A percentile compares a stretch with the other conserved stretches of the same genome.
Conservation (phyloP, 805 yeast genomes). For the Metschnikowia lachancei region DNA sequence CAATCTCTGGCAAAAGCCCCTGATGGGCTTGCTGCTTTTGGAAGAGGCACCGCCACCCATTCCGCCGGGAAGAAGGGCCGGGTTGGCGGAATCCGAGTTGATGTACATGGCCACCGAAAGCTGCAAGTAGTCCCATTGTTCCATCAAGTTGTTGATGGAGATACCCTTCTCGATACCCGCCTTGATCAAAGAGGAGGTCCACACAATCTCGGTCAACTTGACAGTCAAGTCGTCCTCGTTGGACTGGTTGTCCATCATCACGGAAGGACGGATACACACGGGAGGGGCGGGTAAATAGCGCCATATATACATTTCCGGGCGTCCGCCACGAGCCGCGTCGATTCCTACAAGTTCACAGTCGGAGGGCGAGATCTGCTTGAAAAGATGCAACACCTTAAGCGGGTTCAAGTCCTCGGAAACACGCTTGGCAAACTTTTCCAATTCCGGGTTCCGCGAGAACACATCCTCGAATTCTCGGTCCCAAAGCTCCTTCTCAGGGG, state of each 20-base stretch:
- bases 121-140: constrained; percentile 98
- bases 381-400: constrained; percentile 77
- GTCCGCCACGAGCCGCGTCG: constrained; percentile 80
- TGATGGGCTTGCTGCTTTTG: constrained; percentile 69
- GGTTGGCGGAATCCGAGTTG: constrained; percentile 89
- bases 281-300: constrained; percentile 98
- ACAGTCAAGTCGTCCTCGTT: constrained; percentile 98
- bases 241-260: constrained; percentile 84
- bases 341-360: constrained; percentile 94
- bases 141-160: constrained; percentile 90
- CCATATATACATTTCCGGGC: constrained; percentile 97
- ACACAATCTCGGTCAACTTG: constrained; percentile 91
- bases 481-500: constrained; percentile 83
- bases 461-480: constrained; percentile 82
- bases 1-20: constrained; percentile 95
- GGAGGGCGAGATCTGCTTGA: constrained; percentile 77
- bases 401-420: constrained; percentile 95
- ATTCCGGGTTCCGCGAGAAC: constrained; percentile 73
- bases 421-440: constrained; percentile 80
- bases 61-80: constrained; percentile 70
- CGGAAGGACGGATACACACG: constrained; percentile 97
- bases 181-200: constrained; percentile 91
- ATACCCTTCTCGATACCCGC: constrained; percentile 96
- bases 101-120: constrained; percentile 95
- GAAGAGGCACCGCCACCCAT: constrained; percentile 45